These are phyloP conservation scores for Solanum hybrid DNA, from an alignment of 305 asterid genomes.

Conservation along the genomic window DNA sequence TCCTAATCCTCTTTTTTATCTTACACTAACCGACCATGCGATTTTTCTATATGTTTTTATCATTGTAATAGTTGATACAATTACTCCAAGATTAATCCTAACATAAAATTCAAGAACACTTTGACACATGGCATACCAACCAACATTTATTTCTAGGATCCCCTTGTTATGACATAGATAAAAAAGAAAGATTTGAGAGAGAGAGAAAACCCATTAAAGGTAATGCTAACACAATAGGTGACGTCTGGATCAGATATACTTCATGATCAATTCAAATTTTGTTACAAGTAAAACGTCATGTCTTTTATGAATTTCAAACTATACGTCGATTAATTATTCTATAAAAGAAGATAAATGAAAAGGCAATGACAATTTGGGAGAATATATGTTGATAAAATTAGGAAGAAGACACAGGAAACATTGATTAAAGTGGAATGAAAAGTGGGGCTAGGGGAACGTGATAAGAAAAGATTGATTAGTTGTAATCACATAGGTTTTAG, in stretches of 20 bases:
- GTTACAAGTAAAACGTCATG: too few species aligned
- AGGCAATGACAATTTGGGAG: not conserved
- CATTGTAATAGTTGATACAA: not conserved
- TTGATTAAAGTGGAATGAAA: constrained; percentile 12
- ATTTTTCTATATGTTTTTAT: not conserved
- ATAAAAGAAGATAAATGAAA: not conserved
- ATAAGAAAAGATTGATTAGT: constrained; percentile 9
- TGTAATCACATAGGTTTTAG: constrained; percentile 11
- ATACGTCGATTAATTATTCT: too few species aligned
- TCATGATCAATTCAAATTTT: too few species aligned
- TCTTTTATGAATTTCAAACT: too few species aligned
- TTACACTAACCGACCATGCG: not conserved
- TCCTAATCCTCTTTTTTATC: not conserved
- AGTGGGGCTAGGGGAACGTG: constrained; percentile 14
- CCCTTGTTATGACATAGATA: not conserved
- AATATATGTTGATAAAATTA: not conserved
- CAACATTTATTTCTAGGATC: not conserved
- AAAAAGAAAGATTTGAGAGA: not conserved
- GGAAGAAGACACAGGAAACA: constrained; percentile 14
- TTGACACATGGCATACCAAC: not conserved
- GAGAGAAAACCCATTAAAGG: not conserved
- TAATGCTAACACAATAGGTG: not conserved
- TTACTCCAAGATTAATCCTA: not conserved
- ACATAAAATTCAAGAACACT: not conserved
- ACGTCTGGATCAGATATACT: not conserved